A percentile compares a stretch with the other conserved stretches of the same genome.
phyloP scores from a whole-genome alignment of 148 eudicot genomes.

The Oxyria digyna region DNA sequence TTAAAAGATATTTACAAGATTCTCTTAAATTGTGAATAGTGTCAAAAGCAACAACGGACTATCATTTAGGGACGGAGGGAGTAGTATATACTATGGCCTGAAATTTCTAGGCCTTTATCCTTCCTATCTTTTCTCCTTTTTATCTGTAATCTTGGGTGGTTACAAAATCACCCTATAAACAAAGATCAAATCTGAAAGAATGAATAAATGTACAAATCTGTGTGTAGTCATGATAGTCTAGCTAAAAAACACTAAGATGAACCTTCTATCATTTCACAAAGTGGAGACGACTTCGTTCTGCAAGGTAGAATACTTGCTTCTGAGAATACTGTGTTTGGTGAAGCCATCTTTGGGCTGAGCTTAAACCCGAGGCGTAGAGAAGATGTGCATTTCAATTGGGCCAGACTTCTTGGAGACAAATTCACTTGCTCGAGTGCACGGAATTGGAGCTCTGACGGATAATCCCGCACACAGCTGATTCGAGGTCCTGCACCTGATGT shows the following conservation, averaged over 20 bases:
- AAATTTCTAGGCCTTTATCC: not conserved
- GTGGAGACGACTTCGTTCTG: constrained; percentile 1
- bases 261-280: constrained; percentile 2
- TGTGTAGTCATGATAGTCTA: not conserved
- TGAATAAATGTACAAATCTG: not conserved
- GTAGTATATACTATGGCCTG: not conserved
- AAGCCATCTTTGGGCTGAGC: not conserved
- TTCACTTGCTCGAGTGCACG: constrained; percentile 65
- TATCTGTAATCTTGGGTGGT: not conserved
- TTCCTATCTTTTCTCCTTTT: not conserved
- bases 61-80: no score
- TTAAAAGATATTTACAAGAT: no score
- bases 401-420: constrained; percentile 62
- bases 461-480: constrained; percentile 82
- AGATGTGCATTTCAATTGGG: constrained; percentile 3
- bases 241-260: not conserved
- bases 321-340: not conserved
- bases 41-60: no score
- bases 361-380: constrained; percentile 1
- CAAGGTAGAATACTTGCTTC: not conserved
- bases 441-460: constrained; percentile 64
- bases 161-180: not conserved
- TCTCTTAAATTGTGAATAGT: no score
- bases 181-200: not conserved
- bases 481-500: constrained; percentile 94